Conservation (phyloP, 2,329 filamentous ascomycete species). For the Pestalotiopsis sp. region DNA sequence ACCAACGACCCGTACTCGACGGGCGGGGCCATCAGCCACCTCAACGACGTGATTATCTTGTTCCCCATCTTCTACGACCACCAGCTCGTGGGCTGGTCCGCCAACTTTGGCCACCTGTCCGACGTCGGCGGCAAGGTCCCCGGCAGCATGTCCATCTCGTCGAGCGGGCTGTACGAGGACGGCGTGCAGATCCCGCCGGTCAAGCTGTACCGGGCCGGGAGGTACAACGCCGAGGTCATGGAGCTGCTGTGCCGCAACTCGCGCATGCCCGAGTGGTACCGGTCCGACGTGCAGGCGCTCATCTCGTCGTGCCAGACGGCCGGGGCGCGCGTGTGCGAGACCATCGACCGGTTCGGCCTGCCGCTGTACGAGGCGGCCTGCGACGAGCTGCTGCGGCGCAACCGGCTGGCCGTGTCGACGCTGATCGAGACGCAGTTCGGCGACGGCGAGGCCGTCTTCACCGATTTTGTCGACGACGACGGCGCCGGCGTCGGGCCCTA, state of each 20-base stretch:
- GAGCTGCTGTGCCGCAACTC: conserved; percentile 51
- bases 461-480: conserved; percentile 53
- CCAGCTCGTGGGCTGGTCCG: conserved; percentile 48
- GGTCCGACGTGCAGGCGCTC: conserved; percentile 48
- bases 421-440: conserved; percentile 49
- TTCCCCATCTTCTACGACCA: conserved; percentile 48
- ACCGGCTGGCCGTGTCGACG: conserved; percentile 44
- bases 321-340: conserved; percentile 44
- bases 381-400: conserved; percentile 45
- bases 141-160: conserved; percentile 52
- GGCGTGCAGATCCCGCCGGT: conserved; percentile 51
- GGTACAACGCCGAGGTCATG: conserved; percentile 45
- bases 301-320: conserved; percentile 49
- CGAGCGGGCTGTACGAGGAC: conserved; percentile 49
- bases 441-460: conserved; percentile 43
- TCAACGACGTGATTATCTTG: conserved; percentile 53
- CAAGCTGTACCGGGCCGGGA: conserved; percentile 47
- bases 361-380: conserved; percentile 49
- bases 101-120: conserved; percentile 53
- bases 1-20: conserved; percentile 54
- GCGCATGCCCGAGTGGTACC: conserved; percentile 50
- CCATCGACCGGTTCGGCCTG: conserved; percentile 45
- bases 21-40: conserved; percentile 50
- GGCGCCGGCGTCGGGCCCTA: conserved; percentile 47
- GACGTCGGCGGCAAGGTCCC: conserved; percentile 49